phyloP scores from a whole-genome alignment of 1,284 basidiomycete genomes.

The Ustilago shanxiensis region DNA sequence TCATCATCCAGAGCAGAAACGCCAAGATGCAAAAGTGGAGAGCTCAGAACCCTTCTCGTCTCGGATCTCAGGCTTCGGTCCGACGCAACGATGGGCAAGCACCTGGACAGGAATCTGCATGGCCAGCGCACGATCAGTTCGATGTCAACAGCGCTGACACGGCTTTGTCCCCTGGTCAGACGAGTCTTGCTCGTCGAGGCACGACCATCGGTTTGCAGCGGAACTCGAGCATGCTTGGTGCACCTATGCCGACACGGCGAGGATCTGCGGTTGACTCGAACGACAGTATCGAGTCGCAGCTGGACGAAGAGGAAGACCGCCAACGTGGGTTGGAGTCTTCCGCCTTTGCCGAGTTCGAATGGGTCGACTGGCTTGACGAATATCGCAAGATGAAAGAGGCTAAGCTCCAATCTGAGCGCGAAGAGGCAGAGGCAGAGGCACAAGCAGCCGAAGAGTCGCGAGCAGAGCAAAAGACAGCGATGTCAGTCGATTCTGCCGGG shows the following conservation, averaged over 20 bases:
- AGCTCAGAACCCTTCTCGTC: slow-evolving; percentile 43
- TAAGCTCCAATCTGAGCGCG: slow-evolving; percentile 72
- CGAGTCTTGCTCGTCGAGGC: slow-evolving; percentile 45
- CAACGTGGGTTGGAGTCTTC: slow-evolving; percentile 30
- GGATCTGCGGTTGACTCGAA: slow-evolving; percentile 46
- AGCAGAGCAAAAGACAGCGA: background rate
- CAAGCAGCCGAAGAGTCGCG: slow-evolving; percentile 28
- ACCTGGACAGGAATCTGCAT: slow-evolving; percentile 8
- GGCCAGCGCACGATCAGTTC: slow-evolving; percentile 11
- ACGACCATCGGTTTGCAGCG: slow-evolving; percentile 49
- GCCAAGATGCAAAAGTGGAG: slow-evolving; percentile 75
- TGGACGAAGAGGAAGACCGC: slow-evolving; percentile 46
- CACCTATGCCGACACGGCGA: slow-evolving; percentile 33
- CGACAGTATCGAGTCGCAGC: slow-evolving; percentile 53
- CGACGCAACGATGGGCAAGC: slow-evolving; percentile 16
- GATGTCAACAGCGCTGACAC: slow-evolving; percentile 8
- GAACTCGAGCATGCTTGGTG: slow-evolving; percentile 14
- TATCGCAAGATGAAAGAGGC: slow-evolving; percentile 75
- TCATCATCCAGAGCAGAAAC: slow-evolving; percentile 74
- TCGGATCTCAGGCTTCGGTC: slow-evolving; percentile 6
- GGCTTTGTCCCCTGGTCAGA: slow-evolving; percentile 20
- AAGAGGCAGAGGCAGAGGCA: slow-evolving; percentile 48
- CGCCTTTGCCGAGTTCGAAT: slow-evolving; percentile 72
- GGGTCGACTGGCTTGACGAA: slow-evolving; percentile 76
- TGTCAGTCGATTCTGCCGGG: background rate